Percentiles rank a stretch among this genome's conserved stretches.
Conservation (phyloP, 176 grass and related monocot genomes). For the Triticum timopheevii region DNA sequence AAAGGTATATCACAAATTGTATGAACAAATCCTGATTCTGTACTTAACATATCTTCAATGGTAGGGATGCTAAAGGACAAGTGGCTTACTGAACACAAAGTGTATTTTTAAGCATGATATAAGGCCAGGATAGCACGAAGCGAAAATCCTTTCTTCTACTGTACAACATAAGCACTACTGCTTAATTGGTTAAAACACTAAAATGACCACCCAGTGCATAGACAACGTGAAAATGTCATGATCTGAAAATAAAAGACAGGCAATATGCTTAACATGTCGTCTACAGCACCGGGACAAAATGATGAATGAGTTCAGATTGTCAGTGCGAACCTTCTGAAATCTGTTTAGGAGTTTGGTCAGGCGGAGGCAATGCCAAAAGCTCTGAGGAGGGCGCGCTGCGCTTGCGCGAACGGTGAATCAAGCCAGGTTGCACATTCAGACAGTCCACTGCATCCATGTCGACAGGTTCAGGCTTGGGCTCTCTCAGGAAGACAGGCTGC, state of each 20-base stretch:
- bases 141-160: no score
- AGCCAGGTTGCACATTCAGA: background rate
- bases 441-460: background rate
- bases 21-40: background rate
- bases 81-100: no score
- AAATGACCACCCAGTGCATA: no score
- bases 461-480: conserved; percentile 51
- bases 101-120: no score
- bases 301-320: background rate
- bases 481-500: conserved; percentile 31
- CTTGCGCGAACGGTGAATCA: background rate
- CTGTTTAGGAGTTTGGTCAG: background rate
- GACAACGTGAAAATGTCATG: background rate
- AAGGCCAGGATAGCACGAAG: no score
- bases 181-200: no score
- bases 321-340: background rate
- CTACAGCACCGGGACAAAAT: background rate
- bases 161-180: no score
- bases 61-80: no score
- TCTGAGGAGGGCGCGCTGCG: background rate
- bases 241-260: background rate
- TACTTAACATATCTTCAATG: no score
- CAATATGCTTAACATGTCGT: background rate
- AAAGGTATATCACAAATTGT: background rate
- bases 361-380: background rate